Base-by-base conservation (phyloP, 495 filamentous ascomycete genomes). In the Penicillium flavigenum region DNA sequence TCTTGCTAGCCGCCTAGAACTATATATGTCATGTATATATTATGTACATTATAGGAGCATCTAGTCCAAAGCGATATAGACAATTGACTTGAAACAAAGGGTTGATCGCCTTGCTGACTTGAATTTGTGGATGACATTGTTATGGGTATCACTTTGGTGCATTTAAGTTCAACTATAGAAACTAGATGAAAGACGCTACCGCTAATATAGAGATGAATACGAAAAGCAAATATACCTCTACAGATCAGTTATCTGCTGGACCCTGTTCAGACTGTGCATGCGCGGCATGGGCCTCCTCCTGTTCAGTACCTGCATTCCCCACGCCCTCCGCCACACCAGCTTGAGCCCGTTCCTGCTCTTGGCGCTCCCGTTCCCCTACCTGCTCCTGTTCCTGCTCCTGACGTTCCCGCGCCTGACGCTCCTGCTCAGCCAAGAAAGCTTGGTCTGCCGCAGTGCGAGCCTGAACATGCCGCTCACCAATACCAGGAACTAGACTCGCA, bases 381-480 rank as follows among this genome's bases (percentile, higher is more conserved):
- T 59, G 55, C 24, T 63, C 55, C 11, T 44, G 32, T n/a, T n/a
- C 20, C 20, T 20, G 1, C 47, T 56, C 57, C 11, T 12, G n/a
- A 1, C 39, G 53, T 3, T 51, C 42, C 7, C 47, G 47, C 22
- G 47, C 48, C 50, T 45, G 80, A 9, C 71, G 75, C 52, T 79
- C 79, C 36, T 77, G 80, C 63, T 82, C 79, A 22, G 75, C 78
- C 61, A 26, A 1, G 24, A 32, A 24, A 32, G 36, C 51, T 42
- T 41, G 38, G 5, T 85, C 85, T 8, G 83, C 83, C 4, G 79
- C 83, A 63, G 88, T 86, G 38, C 86, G 78, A 36, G 83, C 86
- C 57, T 81, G 79, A 45, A 96, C 90, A 64, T 94, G 88, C 44
- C 90, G 74, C 70, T 96, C 92, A 1, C 91, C 90, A 14, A 96